phyloP scores from a whole-genome alignment of 2,329 filamentous ascomycete species.

The Stemphylium lycopersici region DNA sequence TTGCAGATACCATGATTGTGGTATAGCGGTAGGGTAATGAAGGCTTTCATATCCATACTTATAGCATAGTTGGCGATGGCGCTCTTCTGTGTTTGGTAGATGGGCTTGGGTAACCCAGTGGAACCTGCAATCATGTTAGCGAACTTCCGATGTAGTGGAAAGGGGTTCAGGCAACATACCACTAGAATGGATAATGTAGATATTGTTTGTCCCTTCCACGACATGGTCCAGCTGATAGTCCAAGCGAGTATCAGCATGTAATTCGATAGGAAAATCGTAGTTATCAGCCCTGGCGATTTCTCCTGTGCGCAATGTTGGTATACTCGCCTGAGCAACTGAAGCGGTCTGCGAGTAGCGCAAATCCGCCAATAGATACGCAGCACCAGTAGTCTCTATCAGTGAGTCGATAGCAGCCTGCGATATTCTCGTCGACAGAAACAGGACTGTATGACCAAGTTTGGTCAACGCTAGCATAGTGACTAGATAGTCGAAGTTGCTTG shows the following conservation, averaged over 20 bases:
- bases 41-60: slow-evolving; percentile 29
- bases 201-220: slow-evolving; percentile 24
- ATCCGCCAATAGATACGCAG: slow-evolving; percentile 29
- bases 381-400: slow-evolving; percentile 42
- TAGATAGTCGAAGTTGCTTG: slow-evolving; percentile 62
- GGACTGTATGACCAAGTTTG: slow-evolving; percentile 61
- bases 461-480: slow-evolving; percentile 61
- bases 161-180: slow-evolving; percentile 20
- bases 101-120: slow-evolving; percentile 68
- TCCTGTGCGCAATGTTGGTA: slow-evolving; percentile 13
- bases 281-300: slow-evolving; percentile 20
- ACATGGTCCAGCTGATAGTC: slow-evolving; percentile 29
- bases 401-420: slow-evolving; percentile 58
- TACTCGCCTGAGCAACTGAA: slow-evolving; percentile 14
- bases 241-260: slow-evolving; percentile 32
- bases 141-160: neutral
- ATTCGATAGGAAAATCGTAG: slow-evolving; percentile 32
- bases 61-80: slow-evolving; percentile 29
- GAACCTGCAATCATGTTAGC: slow-evolving; percentile 51
- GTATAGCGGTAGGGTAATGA: slow-evolving; percentile 32
- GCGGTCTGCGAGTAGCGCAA: slow-evolving; percentile 45
- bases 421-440: slow-evolving; percentile 63
- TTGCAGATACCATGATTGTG: slow-evolving; percentile 38
- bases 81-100: slow-evolving; percentile 61
- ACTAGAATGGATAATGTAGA: slow-evolving; percentile 37